Evolutionary conservation across 1,139 yeast species (phyloP).

Genomic region (Pichia sp.): DNA sequence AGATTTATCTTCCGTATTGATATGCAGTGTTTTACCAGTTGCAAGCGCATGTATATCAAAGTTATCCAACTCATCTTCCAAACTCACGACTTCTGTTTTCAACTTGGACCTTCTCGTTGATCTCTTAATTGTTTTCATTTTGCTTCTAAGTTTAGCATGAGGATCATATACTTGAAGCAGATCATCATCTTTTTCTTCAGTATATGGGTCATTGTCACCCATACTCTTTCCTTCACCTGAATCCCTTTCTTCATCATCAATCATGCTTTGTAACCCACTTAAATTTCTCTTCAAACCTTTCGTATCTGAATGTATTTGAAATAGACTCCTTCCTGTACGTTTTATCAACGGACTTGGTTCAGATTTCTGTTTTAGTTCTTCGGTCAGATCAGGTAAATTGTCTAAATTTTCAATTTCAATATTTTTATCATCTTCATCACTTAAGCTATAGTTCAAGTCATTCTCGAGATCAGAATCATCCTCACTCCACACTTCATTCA

Average conservation of each 20-base stretch:
- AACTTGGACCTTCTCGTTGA: slow-evolving; percentile 56
- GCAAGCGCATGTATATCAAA: slow-evolving; percentile 40
- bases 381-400: not conserved
- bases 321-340: slow-evolving; percentile 24
- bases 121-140: slow-evolving; percentile 46
- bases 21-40: too few relatives aligned
- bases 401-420: not conserved
- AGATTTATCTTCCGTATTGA: too few relatives aligned
- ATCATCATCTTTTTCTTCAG: slow-evolving; percentile 3
- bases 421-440: not conserved
- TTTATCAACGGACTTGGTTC: slow-evolving; percentile 30
- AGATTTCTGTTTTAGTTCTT: slow-evolving; percentile 4
- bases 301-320: slow-evolving; percentile 31
- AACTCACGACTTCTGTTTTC: slow-evolving; percentile 21
- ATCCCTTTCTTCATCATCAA: not conserved
- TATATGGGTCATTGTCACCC: too few relatives aligned
- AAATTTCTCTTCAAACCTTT: slow-evolving; percentile 24
- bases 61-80: slow-evolving; percentile 29
- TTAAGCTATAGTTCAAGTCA: not conserved
- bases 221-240: too few relatives aligned
- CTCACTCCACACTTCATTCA: slow-evolving; percentile 13
- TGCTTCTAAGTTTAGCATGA: slow-evolving; percentile 13
- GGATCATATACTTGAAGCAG: slow-evolving; percentile 27
- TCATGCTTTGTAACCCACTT: slow-evolving; percentile 11
- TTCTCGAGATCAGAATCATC: slow-evolving; percentile 6